Conservation (phyloP, 192 early-diverging fungal genomes). For the Coemansia sp. region DNA sequence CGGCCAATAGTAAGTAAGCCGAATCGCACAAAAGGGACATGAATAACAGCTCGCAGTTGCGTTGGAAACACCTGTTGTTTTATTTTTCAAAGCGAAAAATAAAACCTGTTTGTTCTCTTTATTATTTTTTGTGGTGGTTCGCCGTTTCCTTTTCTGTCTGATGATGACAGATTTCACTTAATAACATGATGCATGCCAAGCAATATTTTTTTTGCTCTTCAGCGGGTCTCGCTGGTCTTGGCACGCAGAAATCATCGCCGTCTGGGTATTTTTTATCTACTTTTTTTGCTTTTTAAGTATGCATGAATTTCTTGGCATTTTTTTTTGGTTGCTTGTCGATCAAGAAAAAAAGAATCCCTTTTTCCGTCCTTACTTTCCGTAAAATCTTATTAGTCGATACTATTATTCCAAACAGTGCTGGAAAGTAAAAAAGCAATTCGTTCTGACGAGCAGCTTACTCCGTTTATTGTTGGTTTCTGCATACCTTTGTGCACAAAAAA, state of each 20-base stretch:
- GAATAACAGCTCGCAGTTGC: too few species aligned
- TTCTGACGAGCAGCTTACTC: background rate
- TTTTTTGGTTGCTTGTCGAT: background rate
- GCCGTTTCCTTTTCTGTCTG: too few species aligned
- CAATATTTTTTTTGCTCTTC: background rate
- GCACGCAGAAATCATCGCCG: slow-evolving; percentile 1
- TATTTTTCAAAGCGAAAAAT: too few species aligned
- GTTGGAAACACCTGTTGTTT: too few species aligned
- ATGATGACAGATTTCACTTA: too few species aligned
- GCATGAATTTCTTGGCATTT: slow-evolving; percentile 5
- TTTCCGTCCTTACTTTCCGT: background rate
- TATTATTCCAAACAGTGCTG: background rate
- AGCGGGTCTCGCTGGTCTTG: slow-evolving; percentile 1
- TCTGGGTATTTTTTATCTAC: background rate
- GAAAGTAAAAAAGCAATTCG: background rate
- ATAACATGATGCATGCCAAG: slow-evolving; percentile 11
- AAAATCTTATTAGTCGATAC: background rate
- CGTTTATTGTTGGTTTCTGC: background rate
- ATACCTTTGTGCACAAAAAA: too few species aligned
- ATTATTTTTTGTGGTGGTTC: too few species aligned
- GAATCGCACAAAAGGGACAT: background rate
- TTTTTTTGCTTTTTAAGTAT: background rate
- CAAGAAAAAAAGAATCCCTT: background rate
- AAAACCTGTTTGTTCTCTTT: too few species aligned
- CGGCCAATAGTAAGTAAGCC: slow-evolving; percentile 11